Conservation (phyloP, 345 rosid genomes). For the Acer campestre region DNA sequence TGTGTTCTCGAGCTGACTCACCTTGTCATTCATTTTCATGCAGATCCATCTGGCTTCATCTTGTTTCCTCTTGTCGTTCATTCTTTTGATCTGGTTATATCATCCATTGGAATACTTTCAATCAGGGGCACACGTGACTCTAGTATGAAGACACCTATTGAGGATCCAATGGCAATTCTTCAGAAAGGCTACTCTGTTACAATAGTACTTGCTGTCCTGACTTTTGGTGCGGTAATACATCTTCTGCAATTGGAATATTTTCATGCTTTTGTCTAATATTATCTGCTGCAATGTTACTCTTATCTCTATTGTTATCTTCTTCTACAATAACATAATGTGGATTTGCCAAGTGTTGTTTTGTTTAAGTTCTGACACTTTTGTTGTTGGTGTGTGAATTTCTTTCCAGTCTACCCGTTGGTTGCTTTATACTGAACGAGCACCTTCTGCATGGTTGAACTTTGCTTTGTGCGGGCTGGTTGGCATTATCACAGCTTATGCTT, state of each 20-base stretch:
- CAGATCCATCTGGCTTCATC: constrained; percentile 99
- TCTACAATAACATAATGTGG: background rate
- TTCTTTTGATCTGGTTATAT: constrained; percentile 92
- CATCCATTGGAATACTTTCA: constrained; percentile 89
- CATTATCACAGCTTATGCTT: constrained; percentile 86
- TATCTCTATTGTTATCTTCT: background rate
- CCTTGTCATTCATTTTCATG: constrained; percentile 32
- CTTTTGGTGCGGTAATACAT: constrained; percentile 81
- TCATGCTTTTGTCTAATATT: constrained; percentile 2
- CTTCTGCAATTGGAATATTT: constrained; percentile 16
- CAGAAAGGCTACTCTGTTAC: constrained; percentile 97
- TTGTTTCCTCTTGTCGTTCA: constrained; percentile 97
- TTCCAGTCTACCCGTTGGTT: constrained; percentile 96
- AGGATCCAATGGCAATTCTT: constrained; percentile 97
- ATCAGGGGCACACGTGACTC: constrained; percentile 82
- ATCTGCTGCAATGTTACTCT: background rate
- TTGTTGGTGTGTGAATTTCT: constrained; percentile 25
- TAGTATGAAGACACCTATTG: constrained; percentile 67
- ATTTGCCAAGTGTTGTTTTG: constrained; percentile 13
- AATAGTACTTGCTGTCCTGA: constrained; percentile 79
- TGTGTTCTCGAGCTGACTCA: constrained; percentile 20
- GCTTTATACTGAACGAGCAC: constrained; percentile 97
- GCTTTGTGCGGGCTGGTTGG: constrained; percentile 97
- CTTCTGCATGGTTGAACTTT: constrained; percentile 96
- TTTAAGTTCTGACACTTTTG: constrained; percentile 16